A percentile compares a stretch with the other conserved stretches of the same genome.
Conservation (phyloP, 1,284 basidiomycete species). For the Coriolopsis trogii region DNA sequence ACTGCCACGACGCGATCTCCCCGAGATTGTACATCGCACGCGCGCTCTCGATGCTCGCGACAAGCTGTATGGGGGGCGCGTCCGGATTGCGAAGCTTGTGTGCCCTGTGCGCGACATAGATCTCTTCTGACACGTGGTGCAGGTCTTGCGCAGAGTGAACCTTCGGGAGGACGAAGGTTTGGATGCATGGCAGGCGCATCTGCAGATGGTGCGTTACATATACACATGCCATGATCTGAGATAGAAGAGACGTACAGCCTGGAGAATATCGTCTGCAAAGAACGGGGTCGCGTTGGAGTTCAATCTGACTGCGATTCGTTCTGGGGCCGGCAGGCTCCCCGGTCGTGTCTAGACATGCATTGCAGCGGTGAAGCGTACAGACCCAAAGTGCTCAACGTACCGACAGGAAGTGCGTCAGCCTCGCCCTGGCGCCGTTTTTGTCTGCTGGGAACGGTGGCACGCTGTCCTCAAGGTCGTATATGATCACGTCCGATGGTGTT, state of each 20-base stretch:
- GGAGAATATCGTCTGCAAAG: conserved; percentile 70
- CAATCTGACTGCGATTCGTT: conserved; percentile 72
- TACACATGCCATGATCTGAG: neutral
- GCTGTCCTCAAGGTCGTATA: conserved; percentile 89
- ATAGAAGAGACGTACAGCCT: conserved; percentile 54
- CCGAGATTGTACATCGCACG: conserved; percentile 61
- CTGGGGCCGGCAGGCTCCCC: conserved; percentile 43
- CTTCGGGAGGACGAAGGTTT: conserved; percentile 78
- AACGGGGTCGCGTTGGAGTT: conserved; percentile 77
- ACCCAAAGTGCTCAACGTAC: conserved; percentile 42
- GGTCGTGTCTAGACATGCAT: conserved; percentile 29
- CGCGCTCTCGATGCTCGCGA: conserved; percentile 85
- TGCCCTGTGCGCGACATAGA: conserved; percentile 36
- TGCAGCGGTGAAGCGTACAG: neutral
- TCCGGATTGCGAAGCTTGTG: conserved; percentile 19
- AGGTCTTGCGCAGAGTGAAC: conserved; percentile 72
- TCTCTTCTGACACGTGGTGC: conserved; percentile 56
- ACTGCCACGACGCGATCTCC: conserved; percentile 67
- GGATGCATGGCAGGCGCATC: conserved; percentile 43
- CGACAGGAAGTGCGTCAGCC: conserved; percentile 61
- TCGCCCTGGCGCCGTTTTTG: conserved; percentile 64
- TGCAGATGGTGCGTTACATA: conserved; percentile 5
- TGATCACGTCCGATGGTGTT: conserved; percentile 69
- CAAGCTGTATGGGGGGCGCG: conserved; percentile 52
- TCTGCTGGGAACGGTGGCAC: conserved; percentile 63